phyloP scores from a whole-genome alignment of 1,284 basidiomycete genomes.

The Singerocomus inundabilis region DNA sequence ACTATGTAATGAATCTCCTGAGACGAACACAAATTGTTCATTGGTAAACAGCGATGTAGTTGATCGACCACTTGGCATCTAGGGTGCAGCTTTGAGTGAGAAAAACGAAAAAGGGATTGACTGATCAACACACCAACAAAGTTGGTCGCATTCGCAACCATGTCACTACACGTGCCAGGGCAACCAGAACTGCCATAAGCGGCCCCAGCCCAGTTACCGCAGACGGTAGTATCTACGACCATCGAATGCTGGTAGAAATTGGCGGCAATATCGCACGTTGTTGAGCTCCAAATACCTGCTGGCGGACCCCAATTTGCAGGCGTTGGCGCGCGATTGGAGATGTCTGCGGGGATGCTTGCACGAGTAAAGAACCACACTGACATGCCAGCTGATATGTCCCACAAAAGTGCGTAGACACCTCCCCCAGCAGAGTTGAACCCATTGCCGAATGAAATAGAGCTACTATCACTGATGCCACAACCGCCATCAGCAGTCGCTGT shows the following conservation, averaged over 20 bases:
- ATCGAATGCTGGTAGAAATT: conserved; percentile 72
- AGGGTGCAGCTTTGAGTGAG: conserved; percentile 1
- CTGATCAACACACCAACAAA: conserved; percentile 49
- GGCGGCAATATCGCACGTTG: conserved; percentile 59
- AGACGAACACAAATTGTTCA: not conserved
- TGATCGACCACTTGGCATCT: conserved; percentile 61
- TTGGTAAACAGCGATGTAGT: conserved; percentile 44
- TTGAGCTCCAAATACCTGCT: conserved; percentile 60
- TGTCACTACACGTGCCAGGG: conserved; percentile 65
- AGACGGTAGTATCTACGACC: conserved; percentile 64
- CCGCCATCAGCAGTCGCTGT: conserved; percentile 40
- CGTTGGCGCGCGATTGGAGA: conserved; percentile 53
- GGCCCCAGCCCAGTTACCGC: conserved; percentile 59
- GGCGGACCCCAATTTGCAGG: conserved; percentile 70
- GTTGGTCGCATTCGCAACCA: conserved; percentile 63
- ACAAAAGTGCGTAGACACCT: conserved; percentile 75
- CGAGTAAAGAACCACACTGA: conserved; percentile 79
- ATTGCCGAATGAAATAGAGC: conserved; percentile 56
- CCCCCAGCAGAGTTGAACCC: conserved; percentile 67
- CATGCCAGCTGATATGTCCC: conserved; percentile 62
- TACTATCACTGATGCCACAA: conserved; percentile 50
- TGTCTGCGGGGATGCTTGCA: conserved; percentile 65
- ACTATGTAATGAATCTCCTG: not conserved
- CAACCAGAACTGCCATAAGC: conserved; percentile 59
- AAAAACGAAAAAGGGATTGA: not conserved